Percentiles rank a stretch among this genome's conserved stretches.
Evolutionary conservation across 352 stramenopile genomes (phyloP).

Genomic region (Pythium insidiosum): DNA sequence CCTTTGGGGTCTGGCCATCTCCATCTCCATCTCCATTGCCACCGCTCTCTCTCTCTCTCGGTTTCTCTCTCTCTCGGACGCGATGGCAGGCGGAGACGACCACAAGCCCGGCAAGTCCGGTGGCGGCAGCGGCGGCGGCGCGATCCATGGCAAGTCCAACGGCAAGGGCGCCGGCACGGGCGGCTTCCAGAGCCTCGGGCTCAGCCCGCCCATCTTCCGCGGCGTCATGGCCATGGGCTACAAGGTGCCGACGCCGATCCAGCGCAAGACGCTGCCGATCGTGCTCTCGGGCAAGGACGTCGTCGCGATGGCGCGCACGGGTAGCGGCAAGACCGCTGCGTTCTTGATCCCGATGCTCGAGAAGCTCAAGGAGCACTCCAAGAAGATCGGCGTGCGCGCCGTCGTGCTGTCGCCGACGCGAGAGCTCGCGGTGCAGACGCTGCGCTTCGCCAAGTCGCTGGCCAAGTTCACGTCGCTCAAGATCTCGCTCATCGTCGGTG

Average conservation of each 20-base stretch:
- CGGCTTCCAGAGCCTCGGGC: constrained; percentile 80
- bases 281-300: constrained; percentile 95
- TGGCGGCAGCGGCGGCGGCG: constrained; percentile 12
- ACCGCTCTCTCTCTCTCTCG: too few species aligned
- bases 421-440: constrained; percentile 98
- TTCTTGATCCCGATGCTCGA: constrained; percentile 98
- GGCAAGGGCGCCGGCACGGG: constrained; percentile 65
- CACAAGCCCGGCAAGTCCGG: constrained; percentile 23
- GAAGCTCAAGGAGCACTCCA: constrained; percentile 92
- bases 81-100: too few species aligned
- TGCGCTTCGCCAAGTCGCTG: constrained; percentile 85
- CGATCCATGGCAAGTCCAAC: constrained; percentile 72
- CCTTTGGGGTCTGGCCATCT: too few species aligned
- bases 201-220: constrained; percentile 70
- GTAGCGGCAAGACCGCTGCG: constrained; percentile 96
- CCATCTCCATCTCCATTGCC: too few species aligned
- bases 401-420: constrained; percentile 95
- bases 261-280: constrained; percentile 97
- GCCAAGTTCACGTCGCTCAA: constrained; percentile 90
- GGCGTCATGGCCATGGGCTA: constrained; percentile 93
- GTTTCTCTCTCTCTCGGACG: too few species aligned
- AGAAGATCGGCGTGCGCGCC: constrained; percentile 77
- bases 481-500: constrained; percentile 93
- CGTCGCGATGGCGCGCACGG: constrained; percentile 97
- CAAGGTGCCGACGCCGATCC: constrained; percentile 97